These are phyloP conservation scores for Puccinia horiana DNA, from an alignment of 1,284 basidiomycete species.

Conservation along the genomic window DNA sequence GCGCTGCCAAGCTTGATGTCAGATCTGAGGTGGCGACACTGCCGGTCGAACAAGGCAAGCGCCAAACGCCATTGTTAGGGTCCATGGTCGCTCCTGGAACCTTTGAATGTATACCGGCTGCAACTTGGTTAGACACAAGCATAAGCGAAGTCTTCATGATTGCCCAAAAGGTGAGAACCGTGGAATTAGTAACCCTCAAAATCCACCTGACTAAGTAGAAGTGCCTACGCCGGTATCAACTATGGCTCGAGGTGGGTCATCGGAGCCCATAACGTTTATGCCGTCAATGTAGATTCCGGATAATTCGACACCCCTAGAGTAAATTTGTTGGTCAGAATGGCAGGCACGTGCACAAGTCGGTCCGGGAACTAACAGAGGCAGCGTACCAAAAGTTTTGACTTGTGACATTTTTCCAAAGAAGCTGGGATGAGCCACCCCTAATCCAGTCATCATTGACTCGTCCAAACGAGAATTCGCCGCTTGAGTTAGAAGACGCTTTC, in stretches of 20 bases:
- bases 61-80: conserved; percentile 33
- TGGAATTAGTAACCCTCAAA: background rate
- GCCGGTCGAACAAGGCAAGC: conserved; percentile 19
- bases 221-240: conserved; percentile 45
- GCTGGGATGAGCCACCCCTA: conserved; percentile 15
- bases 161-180: background rate
- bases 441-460: conserved; percentile 22
- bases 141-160: conserved; percentile 25
- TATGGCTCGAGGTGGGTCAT: conserved; percentile 43
- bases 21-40: background rate
- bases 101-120: conserved; percentile 25
- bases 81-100: conserved; percentile 32
- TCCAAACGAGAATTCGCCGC: conserved; percentile 43
- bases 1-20: no score
- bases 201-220: background rate
- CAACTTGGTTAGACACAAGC: conserved; percentile 10
- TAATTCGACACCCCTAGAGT: conserved; percentile 29
- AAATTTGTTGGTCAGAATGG: background rate
- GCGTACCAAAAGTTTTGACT: conserved; percentile 47
- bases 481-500: background rate
- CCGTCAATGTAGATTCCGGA: conserved; percentile 35
- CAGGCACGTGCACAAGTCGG: background rate
- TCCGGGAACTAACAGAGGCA: background rate
- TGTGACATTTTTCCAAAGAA: conserved; percentile 45
- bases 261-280: conserved; percentile 18